These are phyloP conservation scores for Aspergillus sp. DNA, from an alignment of 2,329 filamentous ascomycete genomes.

Conservation along the genomic window DNA sequence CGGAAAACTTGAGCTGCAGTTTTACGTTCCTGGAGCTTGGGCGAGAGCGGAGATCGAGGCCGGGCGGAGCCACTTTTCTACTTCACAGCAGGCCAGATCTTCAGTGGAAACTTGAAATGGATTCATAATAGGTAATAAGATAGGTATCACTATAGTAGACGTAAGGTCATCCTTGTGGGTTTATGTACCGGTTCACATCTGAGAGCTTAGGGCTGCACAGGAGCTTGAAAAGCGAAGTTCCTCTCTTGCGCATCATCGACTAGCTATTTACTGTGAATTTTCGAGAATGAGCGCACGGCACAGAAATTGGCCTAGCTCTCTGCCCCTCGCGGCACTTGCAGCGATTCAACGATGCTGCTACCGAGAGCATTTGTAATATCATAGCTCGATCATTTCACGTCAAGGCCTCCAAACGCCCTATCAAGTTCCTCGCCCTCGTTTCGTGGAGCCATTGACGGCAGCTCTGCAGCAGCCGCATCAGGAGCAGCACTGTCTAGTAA, in stretches of 20 bases:
- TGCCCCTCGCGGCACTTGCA: neutral
- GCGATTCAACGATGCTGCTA: neutral
- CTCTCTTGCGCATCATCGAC: neutral
- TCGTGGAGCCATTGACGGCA: conserved; percentile 47
- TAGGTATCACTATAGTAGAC: neutral
- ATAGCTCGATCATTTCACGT: conserved; percentile 40
- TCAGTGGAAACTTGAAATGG: too few species aligned
- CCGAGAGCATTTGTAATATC: neutral
- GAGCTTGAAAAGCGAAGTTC: neutral
- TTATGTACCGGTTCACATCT: too few species aligned
- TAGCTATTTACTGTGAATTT: neutral
- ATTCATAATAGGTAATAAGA: neutral
- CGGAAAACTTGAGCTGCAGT: conserved; percentile 16
- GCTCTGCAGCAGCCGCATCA: conserved; percentile 36
- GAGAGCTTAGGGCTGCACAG: neutral
- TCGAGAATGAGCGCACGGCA: neutral
- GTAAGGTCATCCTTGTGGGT: neutral
- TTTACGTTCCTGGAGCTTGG: conserved; percentile 12
- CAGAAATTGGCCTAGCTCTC: neutral
- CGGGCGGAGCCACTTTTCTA: conserved; percentile 10
- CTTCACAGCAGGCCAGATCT: neutral
- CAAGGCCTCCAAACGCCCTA: conserved; percentile 56
- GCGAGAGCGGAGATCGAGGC: conserved; percentile 13
- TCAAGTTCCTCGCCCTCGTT: conserved; percentile 59
- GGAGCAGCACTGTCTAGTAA: conserved; percentile 44